Evolutionary conservation across 1,139 yeast species (phyloP).

Genomic region (Eremothecium gossypii): DNA sequence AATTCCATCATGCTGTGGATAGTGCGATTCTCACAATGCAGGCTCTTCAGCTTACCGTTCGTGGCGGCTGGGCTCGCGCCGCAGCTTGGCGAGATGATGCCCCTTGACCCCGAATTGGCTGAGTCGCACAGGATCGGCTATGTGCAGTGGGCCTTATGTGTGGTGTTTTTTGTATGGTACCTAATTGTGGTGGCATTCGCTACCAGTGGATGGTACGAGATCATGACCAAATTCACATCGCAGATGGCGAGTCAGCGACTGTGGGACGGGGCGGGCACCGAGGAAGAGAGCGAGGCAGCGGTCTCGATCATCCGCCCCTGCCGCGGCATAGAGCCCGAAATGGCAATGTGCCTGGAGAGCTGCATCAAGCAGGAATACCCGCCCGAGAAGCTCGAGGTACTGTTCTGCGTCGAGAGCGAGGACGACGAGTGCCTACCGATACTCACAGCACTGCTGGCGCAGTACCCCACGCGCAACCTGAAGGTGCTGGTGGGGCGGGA

Average conservation of each 20-base stretch:
- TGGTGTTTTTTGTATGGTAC: slow-evolving; percentile 36
- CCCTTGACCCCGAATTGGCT: no score
- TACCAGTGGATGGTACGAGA: slow-evolving; percentile 40
- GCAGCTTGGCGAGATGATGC: background rate
- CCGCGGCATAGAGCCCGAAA: slow-evolving; percentile 74
- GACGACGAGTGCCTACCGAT: slow-evolving; percentile 59
- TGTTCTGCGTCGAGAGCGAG: slow-evolving; percentile 63
- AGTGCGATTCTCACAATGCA: no score
- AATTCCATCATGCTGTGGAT: no score
- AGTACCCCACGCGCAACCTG: slow-evolving; percentile 53
- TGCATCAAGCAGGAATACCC: slow-evolving; percentile 67
- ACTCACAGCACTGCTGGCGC: slow-evolving; percentile 40
- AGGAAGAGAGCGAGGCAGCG: slow-evolving; percentile 38
- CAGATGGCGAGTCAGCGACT: slow-evolving; percentile 1
- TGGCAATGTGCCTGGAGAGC: slow-evolving; percentile 57
- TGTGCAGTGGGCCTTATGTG: background rate
- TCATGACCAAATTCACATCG: slow-evolving; percentile 33
- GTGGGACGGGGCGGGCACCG: slow-evolving; percentile 12
- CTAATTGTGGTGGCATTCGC: slow-evolving; percentile 38
- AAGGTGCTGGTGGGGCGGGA: slow-evolving; percentile 42
- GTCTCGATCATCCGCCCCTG: slow-evolving; percentile 78
- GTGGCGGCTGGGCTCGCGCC: background rate
- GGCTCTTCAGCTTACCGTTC: background rate
- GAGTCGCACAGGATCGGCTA: background rate
- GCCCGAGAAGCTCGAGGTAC: slow-evolving; percentile 46